Conservation (phyloP, 2,329 filamentous ascomycete species). For the Penicillium janthinellum region DNA sequence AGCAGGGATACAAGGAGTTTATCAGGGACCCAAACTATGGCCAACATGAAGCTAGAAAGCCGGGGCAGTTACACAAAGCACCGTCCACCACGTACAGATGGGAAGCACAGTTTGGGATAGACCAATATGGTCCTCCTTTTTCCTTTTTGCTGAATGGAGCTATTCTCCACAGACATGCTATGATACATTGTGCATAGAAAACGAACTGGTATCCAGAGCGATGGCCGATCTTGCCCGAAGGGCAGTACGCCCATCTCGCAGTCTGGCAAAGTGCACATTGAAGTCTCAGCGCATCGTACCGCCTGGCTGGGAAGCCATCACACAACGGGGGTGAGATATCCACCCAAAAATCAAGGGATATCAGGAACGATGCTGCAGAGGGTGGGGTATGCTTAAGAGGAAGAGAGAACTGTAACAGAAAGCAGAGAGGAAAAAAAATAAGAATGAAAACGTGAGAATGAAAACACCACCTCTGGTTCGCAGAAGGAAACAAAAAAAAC, state of each 20-base stretch:
- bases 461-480: conserved; percentile 25
- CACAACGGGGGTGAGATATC: conserved; percentile 14
- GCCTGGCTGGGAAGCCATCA: conserved; percentile 9
- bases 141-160: conserved; percentile 21
- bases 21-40: not conserved
- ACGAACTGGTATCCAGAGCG: not conserved
- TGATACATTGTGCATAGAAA: conserved; percentile 20
- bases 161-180: conserved; percentile 16
- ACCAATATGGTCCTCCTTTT: conserved; percentile 25
- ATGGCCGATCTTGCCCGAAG: not conserved
- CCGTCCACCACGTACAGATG: not conserved
- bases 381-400: conserved; percentile 25
- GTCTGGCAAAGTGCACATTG: conserved; percentile 1
- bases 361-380: conserved; percentile 25
- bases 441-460: conserved; percentile 13
- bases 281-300: conserved; percentile 9
- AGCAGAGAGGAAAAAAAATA: not conserved
- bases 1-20: not conserved
- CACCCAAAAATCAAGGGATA: conserved; percentile 18
- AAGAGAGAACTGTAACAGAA: conserved; percentile 13
- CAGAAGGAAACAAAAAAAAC: conserved; percentile 25
- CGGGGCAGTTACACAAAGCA: not conserved
- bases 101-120: not conserved
- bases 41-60: not conserved
- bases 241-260: not conserved